Percentiles rank a stretch among this genome's conserved stretches.
phyloP scores from a whole-genome alignment of 179 eudicot species.

The Spergularia azorica region DNA sequence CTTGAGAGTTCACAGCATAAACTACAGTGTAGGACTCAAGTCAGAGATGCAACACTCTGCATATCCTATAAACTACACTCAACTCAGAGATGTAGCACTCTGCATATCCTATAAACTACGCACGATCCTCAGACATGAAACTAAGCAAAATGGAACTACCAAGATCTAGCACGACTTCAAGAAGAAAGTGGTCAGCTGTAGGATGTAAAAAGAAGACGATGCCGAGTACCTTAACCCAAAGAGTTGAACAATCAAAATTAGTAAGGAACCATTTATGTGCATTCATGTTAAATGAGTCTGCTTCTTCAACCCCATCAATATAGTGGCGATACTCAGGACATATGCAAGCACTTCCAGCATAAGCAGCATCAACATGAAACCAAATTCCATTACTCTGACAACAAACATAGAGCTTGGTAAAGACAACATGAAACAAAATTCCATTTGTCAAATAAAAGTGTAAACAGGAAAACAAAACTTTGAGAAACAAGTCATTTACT shows the following conservation, averaged over 20 bases:
- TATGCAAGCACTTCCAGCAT: constrained; percentile 97
- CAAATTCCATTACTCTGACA: constrained; percentile 70
- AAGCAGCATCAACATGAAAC: constrained; percentile 85
- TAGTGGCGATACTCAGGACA: constrained; percentile 88
- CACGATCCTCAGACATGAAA: no score
- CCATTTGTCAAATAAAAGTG: background rate
- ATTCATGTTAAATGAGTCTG: constrained; percentile 89
- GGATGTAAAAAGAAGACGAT: background rate
- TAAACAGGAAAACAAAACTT: background rate
- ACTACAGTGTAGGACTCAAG: no score
- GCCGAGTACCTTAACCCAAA: constrained; percentile 78
- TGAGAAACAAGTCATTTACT: background rate
- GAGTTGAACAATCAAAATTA: constrained; percentile 92
- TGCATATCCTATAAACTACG: no score
- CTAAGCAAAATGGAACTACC: no score
- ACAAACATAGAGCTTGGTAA: constrained; percentile 9
- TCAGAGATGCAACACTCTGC: no score
- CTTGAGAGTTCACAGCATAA: no score
- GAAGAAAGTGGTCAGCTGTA: background rate
- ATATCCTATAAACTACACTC: no score
- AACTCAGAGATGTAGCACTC: no score
- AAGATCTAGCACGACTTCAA: no score
- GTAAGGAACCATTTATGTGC: constrained; percentile 96
- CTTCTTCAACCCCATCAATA: constrained; percentile 83
- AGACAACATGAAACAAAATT: no score